A percentile compares a stretch with the other conserved stretches of the same genome.
Evolutionary conservation across 176 grass and related monocot genomes (phyloP).

Genomic region (Oryza longistaminata): DNA sequence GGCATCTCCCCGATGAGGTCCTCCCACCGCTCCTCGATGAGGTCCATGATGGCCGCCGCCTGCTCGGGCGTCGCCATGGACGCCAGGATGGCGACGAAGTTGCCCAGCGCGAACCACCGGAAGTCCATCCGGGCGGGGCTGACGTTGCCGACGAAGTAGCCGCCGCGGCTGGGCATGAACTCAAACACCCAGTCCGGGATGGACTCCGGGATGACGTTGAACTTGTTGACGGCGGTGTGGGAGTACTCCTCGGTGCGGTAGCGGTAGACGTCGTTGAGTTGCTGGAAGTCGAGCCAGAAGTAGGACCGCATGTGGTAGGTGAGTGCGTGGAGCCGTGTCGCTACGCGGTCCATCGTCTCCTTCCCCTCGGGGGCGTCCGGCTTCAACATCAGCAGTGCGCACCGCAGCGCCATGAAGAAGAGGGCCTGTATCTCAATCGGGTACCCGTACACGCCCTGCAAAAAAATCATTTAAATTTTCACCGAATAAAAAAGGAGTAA

Average conservation of each 20-base stretch:
- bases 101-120: constrained; percentile 89
- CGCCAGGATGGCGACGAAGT: constrained; percentile 82
- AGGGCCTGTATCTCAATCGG: constrained; percentile 95
- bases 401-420: constrained; percentile 88
- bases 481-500: no score
- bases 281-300: constrained; percentile 91
- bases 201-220: constrained; percentile 97
- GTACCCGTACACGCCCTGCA: constrained; percentile 88
- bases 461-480: no score
- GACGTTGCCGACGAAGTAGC: constrained; percentile 94
- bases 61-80: constrained; percentile 89
- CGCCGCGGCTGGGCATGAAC: constrained; percentile 86
- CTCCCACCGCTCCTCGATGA: constrained; percentile 88
- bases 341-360: constrained; percentile 71
- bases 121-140: constrained; percentile 95
- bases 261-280: constrained; percentile 84
- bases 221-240: constrained; percentile 98
- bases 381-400: constrained; percentile 72
- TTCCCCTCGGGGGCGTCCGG: constrained; percentile 68
- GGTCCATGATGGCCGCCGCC: constrained; percentile 85
- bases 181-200: constrained; percentile 95
- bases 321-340: constrained; percentile 80
- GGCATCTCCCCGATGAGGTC: constrained; percentile 90
- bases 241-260: constrained; percentile 98
- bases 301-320: constrained; percentile 90